Evolutionary conservation across 1,139 yeast species (phyloP).

Genomic region (Nakaseomyces uthaithaninus): DNA sequence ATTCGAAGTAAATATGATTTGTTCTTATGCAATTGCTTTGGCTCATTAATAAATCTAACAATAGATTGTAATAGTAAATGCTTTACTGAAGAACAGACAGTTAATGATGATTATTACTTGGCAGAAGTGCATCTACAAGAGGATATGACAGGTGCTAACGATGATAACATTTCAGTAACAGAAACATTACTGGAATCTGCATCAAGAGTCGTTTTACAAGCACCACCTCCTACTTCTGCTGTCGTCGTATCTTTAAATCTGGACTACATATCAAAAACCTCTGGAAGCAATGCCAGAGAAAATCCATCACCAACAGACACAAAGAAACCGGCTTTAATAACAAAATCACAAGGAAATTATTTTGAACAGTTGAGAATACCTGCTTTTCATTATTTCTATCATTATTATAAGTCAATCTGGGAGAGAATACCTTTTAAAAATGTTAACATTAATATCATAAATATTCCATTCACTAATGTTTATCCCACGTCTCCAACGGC

Average conservation of each 20-base stretch:
- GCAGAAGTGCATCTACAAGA: slow-evolving; percentile 12
- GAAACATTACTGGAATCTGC: slow-evolving; percentile 25
- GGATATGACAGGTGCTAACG: slow-evolving; percentile 10
- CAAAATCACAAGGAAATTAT: slow-evolving; percentile 23
- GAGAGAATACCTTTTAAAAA: slow-evolving; percentile 27
- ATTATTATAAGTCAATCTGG: slow-evolving; percentile 27
- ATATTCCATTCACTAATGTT: slow-evolving; percentile 31
- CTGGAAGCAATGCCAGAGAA: slow-evolving; percentile 11
- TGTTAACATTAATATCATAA: slow-evolving; percentile 27
- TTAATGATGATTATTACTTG: slow-evolving; percentile 23
- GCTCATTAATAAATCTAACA: slow-evolving; percentile 32
- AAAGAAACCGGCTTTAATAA: slow-evolving; percentile 23
- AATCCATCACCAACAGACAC: slow-evolving; percentile 11
- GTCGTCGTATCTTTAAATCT: slow-evolving; percentile 24
- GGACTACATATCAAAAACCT: slow-evolving; percentile 21
- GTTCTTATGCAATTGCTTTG: slow-evolving; percentile 43
- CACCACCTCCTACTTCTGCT: slow-evolving; percentile 31
- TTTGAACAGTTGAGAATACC: slow-evolving; percentile 23
- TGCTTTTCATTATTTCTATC: slow-evolving; percentile 27
- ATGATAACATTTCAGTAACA: slow-evolving; percentile 19
- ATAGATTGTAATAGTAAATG: slow-evolving; percentile 45
- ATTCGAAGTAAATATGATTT: slow-evolving; percentile 41
- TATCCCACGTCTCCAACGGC: slow-evolving; percentile 25
- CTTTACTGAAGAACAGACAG: slow-evolving; percentile 32
- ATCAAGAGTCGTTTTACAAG: slow-evolving; percentile 15